These are phyloP conservation scores for Bocquillonia castaneifolia DNA, from an alignment of 441 rosid genomes.

Conservation along the genomic window DNA sequence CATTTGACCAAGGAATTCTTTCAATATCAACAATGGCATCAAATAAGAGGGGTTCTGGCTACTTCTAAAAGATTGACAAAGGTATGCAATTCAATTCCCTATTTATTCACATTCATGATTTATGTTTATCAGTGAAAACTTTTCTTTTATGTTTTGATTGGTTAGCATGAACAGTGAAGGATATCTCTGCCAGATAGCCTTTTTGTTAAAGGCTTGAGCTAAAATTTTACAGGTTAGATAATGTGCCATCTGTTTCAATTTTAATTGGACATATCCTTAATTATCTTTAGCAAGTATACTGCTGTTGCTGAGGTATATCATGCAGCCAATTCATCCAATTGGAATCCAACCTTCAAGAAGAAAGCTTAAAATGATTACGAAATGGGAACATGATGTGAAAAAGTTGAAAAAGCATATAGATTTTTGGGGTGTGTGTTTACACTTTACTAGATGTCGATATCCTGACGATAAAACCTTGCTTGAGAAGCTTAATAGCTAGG, in stretches of 20 bases:
- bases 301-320: neutral
- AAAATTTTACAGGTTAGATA: neutral
- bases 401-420: conserved; percentile 1
- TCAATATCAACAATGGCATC: neutral
- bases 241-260: neutral
- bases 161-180: neutral
- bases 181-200: neutral
- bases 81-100: neutral
- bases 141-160: neutral
- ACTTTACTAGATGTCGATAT: neutral
- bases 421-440: neutral
- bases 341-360: conserved; percentile 16
- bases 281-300: no score
- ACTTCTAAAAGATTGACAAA: neutral
- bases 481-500: conserved; percentile 5
- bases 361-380: neutral
- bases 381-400: neutral
- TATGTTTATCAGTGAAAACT: neutral
- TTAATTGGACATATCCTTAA: neutral
- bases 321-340: conserved; percentile 2
- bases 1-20: neutral
- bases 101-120: neutral
- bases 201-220: neutral
- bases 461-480: conserved; percentile 11
- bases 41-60: neutral